Conservation (phyloP, 345 rosid genomes). For the Eutrema japonicum region DNA sequence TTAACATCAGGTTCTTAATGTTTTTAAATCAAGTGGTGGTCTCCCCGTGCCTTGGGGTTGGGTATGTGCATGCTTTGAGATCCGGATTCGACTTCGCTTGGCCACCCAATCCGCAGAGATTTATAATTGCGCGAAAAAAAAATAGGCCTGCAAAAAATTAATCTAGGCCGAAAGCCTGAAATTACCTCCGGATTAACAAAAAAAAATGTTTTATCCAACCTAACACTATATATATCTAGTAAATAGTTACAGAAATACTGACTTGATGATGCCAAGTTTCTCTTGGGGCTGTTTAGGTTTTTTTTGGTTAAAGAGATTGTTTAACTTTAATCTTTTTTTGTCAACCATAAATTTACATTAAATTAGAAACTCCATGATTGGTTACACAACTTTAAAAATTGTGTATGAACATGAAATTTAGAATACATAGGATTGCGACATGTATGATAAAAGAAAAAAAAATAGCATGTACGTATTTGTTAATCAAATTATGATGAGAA, state of each 20-base stretch:
- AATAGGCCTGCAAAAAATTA: too few relatives aligned
- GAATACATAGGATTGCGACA: constrained; percentile 11
- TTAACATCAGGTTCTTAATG: background rate
- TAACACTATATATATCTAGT: background rate
- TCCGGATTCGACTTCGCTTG: too few relatives aligned
- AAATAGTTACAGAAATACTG: background rate
- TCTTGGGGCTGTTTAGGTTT: background rate
- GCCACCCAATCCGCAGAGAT: too few relatives aligned
- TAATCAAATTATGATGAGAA: constrained; percentile 21
- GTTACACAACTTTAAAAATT: background rate
- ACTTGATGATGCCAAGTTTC: constrained; percentile 8
- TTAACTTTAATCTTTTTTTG: background rate
- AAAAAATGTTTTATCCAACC: background rate
- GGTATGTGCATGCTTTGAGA: too few relatives aligned
- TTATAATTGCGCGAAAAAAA: too few relatives aligned
- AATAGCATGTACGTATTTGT: background rate
- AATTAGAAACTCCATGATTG: too few relatives aligned
- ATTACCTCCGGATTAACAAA: too few relatives aligned
- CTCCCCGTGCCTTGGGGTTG: too few relatives aligned
- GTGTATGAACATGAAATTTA: background rate
- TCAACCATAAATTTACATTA: too few relatives aligned
- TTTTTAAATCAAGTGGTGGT: too few relatives aligned
- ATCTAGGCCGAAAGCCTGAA: too few relatives aligned
- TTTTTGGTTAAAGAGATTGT: background rate
- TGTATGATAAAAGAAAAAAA: constrained; percentile 2